Evolutionary conservation across 257 asterid species (phyloP), one percentile per base, ranked within the genome.

Genomic region (Solanum ossicruentum): DNA sequence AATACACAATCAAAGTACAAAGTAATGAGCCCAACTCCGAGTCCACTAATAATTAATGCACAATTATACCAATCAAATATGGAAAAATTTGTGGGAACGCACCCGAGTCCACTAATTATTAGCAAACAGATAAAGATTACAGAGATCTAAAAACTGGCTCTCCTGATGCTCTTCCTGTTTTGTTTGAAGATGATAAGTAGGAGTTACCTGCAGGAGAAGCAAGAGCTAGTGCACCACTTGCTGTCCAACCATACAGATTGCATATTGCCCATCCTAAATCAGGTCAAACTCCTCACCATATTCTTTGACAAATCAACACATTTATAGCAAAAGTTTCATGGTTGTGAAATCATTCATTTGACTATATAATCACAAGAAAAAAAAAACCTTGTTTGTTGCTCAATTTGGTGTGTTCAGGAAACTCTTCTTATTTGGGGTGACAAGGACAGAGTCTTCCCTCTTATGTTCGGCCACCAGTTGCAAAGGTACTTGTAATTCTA

Each of bases 371-470:
- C n/a, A 69, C 39, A 36, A 36, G 6, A 13, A 23, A n/a, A 60
- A 60, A 26, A 77, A 23, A 9, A 20, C 63, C 49, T 36, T 69
- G n/a, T 66, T 7, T 63, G 39, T 75, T 20, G 9, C 10, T 69
- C 41, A n/a, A 70, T 70, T 45, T 41, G 72, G 81, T 86, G 88
- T 52, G 20, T 12, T 52, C 80, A 93, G 97, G 95, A 91, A 88
- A 88, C 90, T 26, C 72, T 93, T 85, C 93, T 93, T 8, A 63
- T 93, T 72, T 93, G 97, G 97, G 97, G 97, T 20, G 96, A 93
- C 85, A 89, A 86, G 84, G 97, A 93, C 85, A 91, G 78, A 86
- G 82, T 93, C 61, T 92, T 93, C 93, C 97, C 97, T 13, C 52
- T 92, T 77, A 75, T 86, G 84, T 87, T 90, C 57, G 97, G 92